These are phyloP conservation scores for Eutrema heterophyllum DNA, from an alignment of 345 rosid genomes.

Conservation along the genomic window DNA sequence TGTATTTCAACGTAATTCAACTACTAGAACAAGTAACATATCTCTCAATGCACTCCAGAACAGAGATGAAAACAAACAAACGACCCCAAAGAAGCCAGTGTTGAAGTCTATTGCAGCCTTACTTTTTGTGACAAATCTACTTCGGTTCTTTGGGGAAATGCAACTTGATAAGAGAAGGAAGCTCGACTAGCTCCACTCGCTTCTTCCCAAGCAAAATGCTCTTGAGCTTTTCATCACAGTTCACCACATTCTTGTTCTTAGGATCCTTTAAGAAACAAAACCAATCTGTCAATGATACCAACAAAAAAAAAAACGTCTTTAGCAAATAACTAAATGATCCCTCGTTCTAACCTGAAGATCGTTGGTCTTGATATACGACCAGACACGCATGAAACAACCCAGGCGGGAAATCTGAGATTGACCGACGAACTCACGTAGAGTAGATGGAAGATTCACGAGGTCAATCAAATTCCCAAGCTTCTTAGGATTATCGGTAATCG, in stretches of 20 bases:
- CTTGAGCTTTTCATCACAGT: constrained; percentile 71
- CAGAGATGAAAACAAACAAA: constrained; percentile 5
- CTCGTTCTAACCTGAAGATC: constrained; percentile 63
- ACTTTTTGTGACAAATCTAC: constrained; percentile 23
- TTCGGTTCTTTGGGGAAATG: constrained; percentile 73
- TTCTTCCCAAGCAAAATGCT: constrained; percentile 67
- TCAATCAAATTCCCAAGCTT: constrained; percentile 78
- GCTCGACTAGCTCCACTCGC: constrained; percentile 76
- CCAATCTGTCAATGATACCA: background rate
- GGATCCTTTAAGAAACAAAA: constrained; percentile 48
- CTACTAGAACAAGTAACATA: background rate
- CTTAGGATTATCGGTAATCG: constrained; percentile 68
- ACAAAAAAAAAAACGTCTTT: background rate
- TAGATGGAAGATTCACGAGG: constrained; percentile 84
- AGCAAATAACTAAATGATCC: background rate
- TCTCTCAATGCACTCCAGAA: constrained; percentile 1
- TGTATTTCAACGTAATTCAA: background rate
- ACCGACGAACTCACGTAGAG: constrained; percentile 79
- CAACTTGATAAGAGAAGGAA: constrained; percentile 72
- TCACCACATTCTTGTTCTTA: constrained; percentile 72
- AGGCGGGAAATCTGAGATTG: constrained; percentile 86
- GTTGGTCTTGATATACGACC: constrained; percentile 88
- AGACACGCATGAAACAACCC: constrained; percentile 83
- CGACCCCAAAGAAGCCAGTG: background rate
- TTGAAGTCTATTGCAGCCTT: background rate